Evolutionary conservation across 768 basidiomycete genomes (phyloP).

Genomic region (Pisolithus orientalis): DNA sequence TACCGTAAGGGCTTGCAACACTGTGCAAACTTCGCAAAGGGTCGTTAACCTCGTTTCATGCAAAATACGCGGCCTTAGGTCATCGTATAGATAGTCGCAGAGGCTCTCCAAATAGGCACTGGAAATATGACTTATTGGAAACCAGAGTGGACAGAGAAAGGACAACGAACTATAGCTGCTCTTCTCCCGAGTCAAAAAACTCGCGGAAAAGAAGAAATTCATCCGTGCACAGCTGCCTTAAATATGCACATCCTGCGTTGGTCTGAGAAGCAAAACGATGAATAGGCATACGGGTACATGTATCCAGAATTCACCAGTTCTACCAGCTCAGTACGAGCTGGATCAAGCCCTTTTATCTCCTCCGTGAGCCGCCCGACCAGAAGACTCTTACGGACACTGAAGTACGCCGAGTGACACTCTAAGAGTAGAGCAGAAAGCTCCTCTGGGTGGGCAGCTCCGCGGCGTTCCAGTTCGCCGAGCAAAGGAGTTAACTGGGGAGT

Average conservation of each 20-base stretch:
- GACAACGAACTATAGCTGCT: conserved; percentile 56
- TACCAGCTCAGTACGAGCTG: conserved; percentile 74
- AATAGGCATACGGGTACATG: background rate
- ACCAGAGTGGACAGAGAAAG: background rate
- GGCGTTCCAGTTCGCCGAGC: conserved; percentile 77
- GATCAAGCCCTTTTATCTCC: conserved; percentile 81
- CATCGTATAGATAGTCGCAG: conserved; percentile 93
- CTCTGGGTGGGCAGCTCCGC: conserved; percentile 71
- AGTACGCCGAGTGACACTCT: conserved; percentile 87
- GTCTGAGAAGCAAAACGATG: conserved; percentile 45
- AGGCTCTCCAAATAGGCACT: conserved; percentile 88
- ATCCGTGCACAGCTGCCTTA: conserved; percentile 86
- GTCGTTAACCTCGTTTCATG: conserved; percentile 85
- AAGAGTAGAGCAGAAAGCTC: conserved; percentile 73
- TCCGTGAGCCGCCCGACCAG: conserved; percentile 68
- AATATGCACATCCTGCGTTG: conserved; percentile 83
- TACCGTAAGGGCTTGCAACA: conserved; percentile 94
- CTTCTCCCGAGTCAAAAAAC: conserved; percentile 86
- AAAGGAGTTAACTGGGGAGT: conserved; percentile 70
- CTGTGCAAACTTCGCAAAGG: conserved; percentile 93
- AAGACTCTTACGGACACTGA: conserved; percentile 63
- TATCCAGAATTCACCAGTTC: conserved; percentile 53
- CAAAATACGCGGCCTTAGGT: conserved; percentile 89
- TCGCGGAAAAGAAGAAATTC: conserved; percentile 82
- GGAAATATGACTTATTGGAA: conserved; percentile 9